Evolutionary conservation across 2,329 filamentous ascomycete species (phyloP), one percentile per base, ranked within the genome.

Genomic region (Tolypocladium ophioglossoides): DNA sequence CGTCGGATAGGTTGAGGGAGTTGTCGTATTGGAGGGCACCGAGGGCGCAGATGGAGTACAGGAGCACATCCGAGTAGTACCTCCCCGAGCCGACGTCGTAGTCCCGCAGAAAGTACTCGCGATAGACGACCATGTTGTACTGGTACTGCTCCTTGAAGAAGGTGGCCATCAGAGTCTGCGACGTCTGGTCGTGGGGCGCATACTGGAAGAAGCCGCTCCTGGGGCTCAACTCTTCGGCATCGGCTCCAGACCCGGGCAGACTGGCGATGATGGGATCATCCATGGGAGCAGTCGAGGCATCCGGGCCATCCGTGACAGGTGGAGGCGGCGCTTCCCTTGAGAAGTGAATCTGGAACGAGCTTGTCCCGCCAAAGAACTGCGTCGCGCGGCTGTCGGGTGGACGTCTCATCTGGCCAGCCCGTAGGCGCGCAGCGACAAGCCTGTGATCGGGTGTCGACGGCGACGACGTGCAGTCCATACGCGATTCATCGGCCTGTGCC

Each of bases 71-170:
- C 0, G 76, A 78, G 57, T 78, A 78, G 58, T 78, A 77, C 32
- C 68, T 71, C 0, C 76, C 76, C 1, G 62, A 67, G 0, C 73
- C 74, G 2, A 69, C 64, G 57, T 75, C 73, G 52, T 77, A 78
- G 58, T 78, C 76, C 34, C 76, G 64, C 11, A 78, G 61, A 55
- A 78, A 78, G 56, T 72, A 77, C 58, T 78, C 76, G 34, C 76
- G 69, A 55, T 78, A 78, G 2, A 78, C 65, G 54, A 73, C 71
- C 74, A 78, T 76, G 58, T 74, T 69, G 56, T 75, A 77, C 38
- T 74, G 70, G 51, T 78, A 78, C 24, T 75, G 70, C 39, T 72
- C 64, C 52, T 72, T 69, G 61, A 78, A 78, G 58, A 78, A 78
- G 4, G 65, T 66, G 1, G 73, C 72, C 73, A 78, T 76, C 50